Conservation (phyloP, 495 filamentous ascomycete genomes). For the Tuber microsphaerosporum region DNA sequence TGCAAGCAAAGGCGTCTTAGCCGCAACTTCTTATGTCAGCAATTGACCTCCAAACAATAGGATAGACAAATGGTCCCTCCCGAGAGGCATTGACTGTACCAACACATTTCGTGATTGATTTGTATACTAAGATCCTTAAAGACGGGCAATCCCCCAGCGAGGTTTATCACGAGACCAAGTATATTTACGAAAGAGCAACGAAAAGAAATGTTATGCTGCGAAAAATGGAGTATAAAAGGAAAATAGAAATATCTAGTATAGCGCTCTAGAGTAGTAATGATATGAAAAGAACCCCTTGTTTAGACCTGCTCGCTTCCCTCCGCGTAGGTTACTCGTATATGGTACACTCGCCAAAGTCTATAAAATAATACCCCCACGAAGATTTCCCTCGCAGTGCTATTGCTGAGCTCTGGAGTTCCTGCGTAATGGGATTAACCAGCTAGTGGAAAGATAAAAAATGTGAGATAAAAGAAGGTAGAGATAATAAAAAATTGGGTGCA, state of each 20-base stretch:
- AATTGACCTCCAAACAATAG: not conserved
- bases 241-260: no score
- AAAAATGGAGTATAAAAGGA: no score
- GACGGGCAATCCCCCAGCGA: not conserved
- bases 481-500: not conserved
- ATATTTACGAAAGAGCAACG: no score
- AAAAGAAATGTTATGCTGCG: no score
- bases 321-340: no score
- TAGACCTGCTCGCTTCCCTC: no score
- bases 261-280: no score
- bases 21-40: not conserved
- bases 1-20: not conserved
- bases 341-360: no score
- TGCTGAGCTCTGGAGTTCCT: no score
- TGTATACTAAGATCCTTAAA: not conserved
- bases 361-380: no score
- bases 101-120: not conserved
- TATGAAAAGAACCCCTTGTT: no score
- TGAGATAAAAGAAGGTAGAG: not conserved
- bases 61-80: not conserved
- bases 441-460: not conserved
- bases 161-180: not conserved
- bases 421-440: not conserved
- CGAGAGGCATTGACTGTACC: not conserved
- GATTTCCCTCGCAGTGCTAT: no score